phyloP scores from a whole-genome alignment of 176 grass and related monocot species.

The Oryza australiensis region DNA sequence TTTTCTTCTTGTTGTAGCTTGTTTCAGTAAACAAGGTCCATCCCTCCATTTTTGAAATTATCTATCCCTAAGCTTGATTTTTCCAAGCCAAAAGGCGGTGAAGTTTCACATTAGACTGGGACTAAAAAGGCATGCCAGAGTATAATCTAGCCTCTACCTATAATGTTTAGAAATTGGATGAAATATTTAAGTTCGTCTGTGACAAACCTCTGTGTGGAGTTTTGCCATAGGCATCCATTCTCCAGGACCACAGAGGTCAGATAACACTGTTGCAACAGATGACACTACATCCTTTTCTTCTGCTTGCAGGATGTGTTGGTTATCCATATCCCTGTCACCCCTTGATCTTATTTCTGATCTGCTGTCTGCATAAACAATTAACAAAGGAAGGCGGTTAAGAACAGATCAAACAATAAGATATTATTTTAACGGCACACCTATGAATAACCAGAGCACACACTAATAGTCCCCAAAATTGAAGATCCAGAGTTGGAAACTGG shows the following conservation, averaged over 20 bases:
- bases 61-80: neutral
- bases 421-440: neutral
- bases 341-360: constrained; percentile 70
- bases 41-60: neutral
- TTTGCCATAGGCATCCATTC: constrained; percentile 88
- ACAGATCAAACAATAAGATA: constrained; percentile 7
- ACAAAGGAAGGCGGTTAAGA: constrained; percentile 4
- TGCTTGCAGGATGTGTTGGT: constrained; percentile 67
- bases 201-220: constrained; percentile 84
- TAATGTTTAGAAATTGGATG: neutral
- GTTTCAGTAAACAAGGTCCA: neutral
- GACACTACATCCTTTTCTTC: constrained; percentile 93
- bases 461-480: neutral
- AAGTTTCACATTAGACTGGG: neutral
- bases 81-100: neutral
- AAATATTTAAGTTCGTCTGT: constrained; percentile 21
- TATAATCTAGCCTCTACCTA: constrained; percentile 1
- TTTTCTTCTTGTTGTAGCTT: neutral
- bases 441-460: constrained; percentile 6
- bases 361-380: constrained; percentile 45
- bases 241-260: constrained; percentile 88
- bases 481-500: neutral
- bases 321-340: constrained; percentile 77
- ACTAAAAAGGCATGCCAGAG: constrained; percentile 3
- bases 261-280: constrained; percentile 82